Percentiles rank a stretch among this genome's conserved stretches.
These are phyloP conservation scores for Sporothrix protearum DNA, from an alignment of 2,329 filamentous ascomycete species.

Conservation along the genomic window DNA sequence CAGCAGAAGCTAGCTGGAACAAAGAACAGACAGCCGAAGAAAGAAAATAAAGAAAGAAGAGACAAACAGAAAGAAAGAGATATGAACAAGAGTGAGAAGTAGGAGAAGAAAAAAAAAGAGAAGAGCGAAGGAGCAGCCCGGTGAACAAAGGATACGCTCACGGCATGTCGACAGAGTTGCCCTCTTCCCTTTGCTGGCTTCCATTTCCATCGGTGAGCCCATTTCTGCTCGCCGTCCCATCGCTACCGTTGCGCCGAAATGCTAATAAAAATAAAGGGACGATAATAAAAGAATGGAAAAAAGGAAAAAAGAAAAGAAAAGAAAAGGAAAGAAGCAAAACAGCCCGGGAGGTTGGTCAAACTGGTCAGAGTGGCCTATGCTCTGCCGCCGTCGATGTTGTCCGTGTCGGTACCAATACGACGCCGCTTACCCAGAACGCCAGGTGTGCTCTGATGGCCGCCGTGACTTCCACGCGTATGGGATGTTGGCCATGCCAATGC, in stretches of 20 bases:
- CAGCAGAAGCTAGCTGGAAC: no score
- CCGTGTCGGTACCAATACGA: not conserved
- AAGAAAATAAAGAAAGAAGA: not conserved
- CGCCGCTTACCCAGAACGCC: slow-evolving; percentile 13
- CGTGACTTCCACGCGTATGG: not conserved
- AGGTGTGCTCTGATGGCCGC: not conserved
- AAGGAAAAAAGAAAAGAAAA: not conserved
- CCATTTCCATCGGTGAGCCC: not conserved
- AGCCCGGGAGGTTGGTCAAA: not conserved
- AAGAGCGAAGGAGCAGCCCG: not conserved
- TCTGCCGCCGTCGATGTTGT: not conserved
- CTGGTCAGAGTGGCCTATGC: not conserved
- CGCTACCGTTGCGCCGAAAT: not conserved
- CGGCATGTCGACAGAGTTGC: no score
- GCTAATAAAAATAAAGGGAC: not conserved
- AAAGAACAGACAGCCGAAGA: not conserved
- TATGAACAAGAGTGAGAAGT: not conserved
- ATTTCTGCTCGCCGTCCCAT: not conserved
- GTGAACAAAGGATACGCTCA: not conserved
- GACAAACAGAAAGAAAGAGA: not conserved
- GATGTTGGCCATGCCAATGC: not conserved
- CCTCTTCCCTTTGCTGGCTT: not conserved
- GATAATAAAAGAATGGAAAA: not conserved
- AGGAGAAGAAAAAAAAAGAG: not conserved
- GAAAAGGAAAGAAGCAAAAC: no score